Conservation (phyloP, 352 stramenopile species). For the Elongisporangium anandrum region DNA sequence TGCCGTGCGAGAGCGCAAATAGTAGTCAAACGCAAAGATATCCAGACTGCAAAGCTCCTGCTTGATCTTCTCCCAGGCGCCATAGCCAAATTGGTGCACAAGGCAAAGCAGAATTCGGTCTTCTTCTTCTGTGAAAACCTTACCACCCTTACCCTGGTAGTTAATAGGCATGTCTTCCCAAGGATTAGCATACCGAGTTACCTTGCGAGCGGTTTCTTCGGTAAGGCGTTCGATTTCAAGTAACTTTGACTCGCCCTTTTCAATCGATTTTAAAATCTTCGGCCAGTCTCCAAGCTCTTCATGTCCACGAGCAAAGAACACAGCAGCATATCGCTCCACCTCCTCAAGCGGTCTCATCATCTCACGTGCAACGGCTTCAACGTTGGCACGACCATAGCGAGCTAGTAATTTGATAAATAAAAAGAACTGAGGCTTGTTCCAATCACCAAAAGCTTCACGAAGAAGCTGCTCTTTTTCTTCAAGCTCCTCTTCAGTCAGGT, state of each 20-base stretch:
- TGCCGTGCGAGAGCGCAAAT: constrained; percentile 95
- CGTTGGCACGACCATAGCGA: constrained; percentile 69
- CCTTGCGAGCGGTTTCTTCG: constrained; percentile 67
- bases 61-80: constrained; percentile 95
- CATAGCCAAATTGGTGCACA: constrained; percentile 97
- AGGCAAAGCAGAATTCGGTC: constrained; percentile 97
- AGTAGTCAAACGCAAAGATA: constrained; percentile 98
- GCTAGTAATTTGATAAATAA: constrained; percentile 82
- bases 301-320: constrained; percentile 67
- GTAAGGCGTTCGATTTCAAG: constrained; percentile 84
- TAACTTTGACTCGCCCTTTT: constrained; percentile 85
- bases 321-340: constrained; percentile 54
- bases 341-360: constrained; percentile 83
- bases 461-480: constrained; percentile 92
- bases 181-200: constrained; percentile 75
- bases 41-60: constrained; percentile 92
- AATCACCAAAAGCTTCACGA: constrained; percentile 76
- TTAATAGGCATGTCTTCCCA: constrained; percentile 88
- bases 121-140: constrained; percentile 96
- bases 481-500: constrained; percentile 81
- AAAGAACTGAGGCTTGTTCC: constrained; percentile 88
- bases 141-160: constrained; percentile 88
- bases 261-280: constrained; percentile 84
- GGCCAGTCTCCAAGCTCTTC: constrained; percentile 77
- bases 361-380: constrained; percentile 74